Evolutionary conservation across 805 yeast species (phyloP), one percentile per base, ranked within the genome.

Genomic region (Hemisphaericaspora nanyangensis): DNA sequence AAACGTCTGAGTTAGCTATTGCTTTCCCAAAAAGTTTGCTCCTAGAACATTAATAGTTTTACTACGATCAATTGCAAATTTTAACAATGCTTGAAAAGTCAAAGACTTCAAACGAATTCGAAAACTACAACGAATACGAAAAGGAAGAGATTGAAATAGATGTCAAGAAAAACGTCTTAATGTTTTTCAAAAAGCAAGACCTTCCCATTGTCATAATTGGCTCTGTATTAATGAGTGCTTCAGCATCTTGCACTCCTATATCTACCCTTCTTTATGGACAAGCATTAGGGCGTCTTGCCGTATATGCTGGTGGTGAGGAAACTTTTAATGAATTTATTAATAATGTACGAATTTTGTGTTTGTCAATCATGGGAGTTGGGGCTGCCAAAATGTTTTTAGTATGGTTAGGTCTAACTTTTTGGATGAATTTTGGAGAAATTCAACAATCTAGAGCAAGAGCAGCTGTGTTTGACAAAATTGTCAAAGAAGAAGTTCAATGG

Each of bases 381-480:
- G 53, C 51, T 4, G 52, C 44, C 3, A 59, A 63, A 24, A 49
- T 61, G 56, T 5, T 64, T 1, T 49, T 60, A 29, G 55, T 61
- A 2, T 80, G 88, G 82, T 31, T 70, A 0, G 77, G 82, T 3
- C 69, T 84, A 6, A 53, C 72, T 1, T 49, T 68, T 0, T 89
- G 95, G 85, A 74, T 80, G 73, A 49, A 61, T 6, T 63, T 84
- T 32, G 96, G 95, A 6, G 95, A 86, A 56, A 60, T 65, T 10
- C 88, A 83, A 46, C 86, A 80, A 34, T 48, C 63, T 7, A 62
- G 82, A 34, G 79, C 82, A 0, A 66, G 96, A 41, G 36, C 45
- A 2, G 35, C 44, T 3, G 43, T 87, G 4, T 72, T 75, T 35
- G 36, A 49, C 1, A 62, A 73, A 1, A 59, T 83, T 19, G 44